Evolutionary conservation across 495 filamentous ascomycete genomes (phyloP), one percentile per base, ranked within the genome.

Genomic region (Chaetomidium leptoderma): DNA sequence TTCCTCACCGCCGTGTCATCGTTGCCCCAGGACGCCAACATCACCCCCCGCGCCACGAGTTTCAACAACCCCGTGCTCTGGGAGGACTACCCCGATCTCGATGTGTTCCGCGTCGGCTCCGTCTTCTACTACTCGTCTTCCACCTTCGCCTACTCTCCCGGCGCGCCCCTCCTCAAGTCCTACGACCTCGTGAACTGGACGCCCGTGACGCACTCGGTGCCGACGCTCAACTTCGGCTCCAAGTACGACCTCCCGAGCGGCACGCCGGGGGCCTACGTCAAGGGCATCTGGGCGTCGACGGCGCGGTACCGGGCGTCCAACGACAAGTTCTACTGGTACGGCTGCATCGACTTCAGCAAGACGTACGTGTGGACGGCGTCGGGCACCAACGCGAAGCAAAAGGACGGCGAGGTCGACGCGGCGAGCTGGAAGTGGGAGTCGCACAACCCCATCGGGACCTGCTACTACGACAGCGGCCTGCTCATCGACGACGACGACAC

Each of bases 391-490:
- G 63, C 65, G 2, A 62, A 55, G 6, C 1, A 21, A 37, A 54
- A 62, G 33, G 27, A 26, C 14, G 63, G 63, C 32, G 60, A 62
- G 30, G 63, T 60, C 2, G 10, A 58, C 11, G 1, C 63, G 7
- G 57, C 29, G 6, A 29, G 29, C 6, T 50, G 47, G 65, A 51
- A 36, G 3, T 83, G 80, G 78, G 67, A 44, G 1, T 30, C 66
- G 26, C 27, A 49, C 19, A 53, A 60, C 1, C 63, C 63, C 7
- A 63, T 83, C 5, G 6, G 65, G 6, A 74, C 60, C 6, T 86
- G 82, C 65, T 84, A 81, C 59, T 85, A 86, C 61, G 82, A 86
- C 63, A 74, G 69, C 35, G 81, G 83, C 4, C 63, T 85, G 6
- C 66, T 84, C 7, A 71, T 86, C 56, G 80, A 83, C 53, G 76